Evolutionary conservation across 2,329 filamentous ascomycete genomes (phyloP).

Genomic region (Xylaria digitata): DNA sequence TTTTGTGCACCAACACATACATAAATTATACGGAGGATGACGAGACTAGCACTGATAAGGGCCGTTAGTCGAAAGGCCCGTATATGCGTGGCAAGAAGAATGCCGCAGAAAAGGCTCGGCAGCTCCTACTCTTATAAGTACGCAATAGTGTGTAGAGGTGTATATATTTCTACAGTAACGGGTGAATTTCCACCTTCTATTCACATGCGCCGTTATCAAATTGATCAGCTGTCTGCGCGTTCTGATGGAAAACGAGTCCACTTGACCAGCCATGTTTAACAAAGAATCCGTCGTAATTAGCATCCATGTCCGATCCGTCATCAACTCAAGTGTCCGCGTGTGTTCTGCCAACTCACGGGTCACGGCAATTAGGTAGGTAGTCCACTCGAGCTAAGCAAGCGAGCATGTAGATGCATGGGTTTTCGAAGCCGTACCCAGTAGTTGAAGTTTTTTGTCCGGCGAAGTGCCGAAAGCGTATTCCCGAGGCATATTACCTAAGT

Average conservation of each 20-base stretch:
- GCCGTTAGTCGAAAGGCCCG: background rate
- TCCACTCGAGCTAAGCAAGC: background rate
- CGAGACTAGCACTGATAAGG: constrained; percentile 3
- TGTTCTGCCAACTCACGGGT: background rate
- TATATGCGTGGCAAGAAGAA: constrained; percentile 12
- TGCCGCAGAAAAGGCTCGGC: constrained; percentile 8
- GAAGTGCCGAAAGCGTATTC: constrained; percentile 29
- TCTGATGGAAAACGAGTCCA: background rate
- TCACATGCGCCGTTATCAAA: background rate
- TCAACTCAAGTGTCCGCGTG: background rate
- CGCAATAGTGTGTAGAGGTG: background rate
- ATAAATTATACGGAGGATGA: background rate
- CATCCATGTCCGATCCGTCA: background rate
- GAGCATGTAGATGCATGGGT: constrained; percentile 10
- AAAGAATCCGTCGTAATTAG: background rate
- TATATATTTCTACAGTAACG: background rate
- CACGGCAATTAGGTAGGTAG: background rate
- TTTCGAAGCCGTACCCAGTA: constrained; percentile 17
- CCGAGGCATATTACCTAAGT: constrained; percentile 12
- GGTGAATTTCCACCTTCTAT: background rate
- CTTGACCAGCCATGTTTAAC: background rate
- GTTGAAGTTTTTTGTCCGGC: constrained; percentile 6
- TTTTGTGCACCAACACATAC: background rate
- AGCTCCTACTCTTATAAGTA: constrained; percentile 9
- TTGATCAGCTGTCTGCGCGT: background rate